phyloP scores from a whole-genome alignment of 179 eudicot genomes.

The Corrigiola litoralis region DNA sequence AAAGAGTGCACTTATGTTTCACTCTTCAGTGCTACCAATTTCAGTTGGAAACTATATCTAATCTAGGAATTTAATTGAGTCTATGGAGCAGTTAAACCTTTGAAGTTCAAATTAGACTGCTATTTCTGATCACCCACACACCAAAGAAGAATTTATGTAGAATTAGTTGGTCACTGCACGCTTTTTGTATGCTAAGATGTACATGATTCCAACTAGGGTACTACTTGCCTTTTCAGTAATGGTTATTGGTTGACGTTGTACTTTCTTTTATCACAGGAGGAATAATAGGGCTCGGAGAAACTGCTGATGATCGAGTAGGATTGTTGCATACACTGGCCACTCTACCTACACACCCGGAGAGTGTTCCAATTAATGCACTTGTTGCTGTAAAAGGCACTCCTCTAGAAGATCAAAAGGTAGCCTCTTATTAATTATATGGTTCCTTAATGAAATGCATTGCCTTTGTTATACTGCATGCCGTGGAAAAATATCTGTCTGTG shows the following conservation, averaged over 20 bases:
- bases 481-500: too few relatives aligned
- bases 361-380: conserved; percentile 99
- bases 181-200: not conserved
- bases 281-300: conserved; percentile 96
- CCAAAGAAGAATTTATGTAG: too few relatives aligned
- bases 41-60: not conserved
- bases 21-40: not conserved
- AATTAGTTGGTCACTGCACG: too few relatives aligned
- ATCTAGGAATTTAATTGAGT: not conserved
- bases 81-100: not conserved
- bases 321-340: conserved; percentile 91
- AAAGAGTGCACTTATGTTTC: too few relatives aligned
- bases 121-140: too few relatives aligned
- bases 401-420: conserved; percentile 91
- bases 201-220: not conserved
- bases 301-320: conserved; percentile 92
- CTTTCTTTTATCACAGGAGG: conserved; percentile 48
- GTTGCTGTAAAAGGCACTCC: conserved; percentile 97
- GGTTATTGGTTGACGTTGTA: not conserved
- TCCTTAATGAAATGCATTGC: too few relatives aligned
- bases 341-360: conserved; percentile 92
- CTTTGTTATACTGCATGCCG: too few relatives aligned
- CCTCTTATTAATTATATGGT: not conserved
- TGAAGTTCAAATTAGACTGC: too few relatives aligned
- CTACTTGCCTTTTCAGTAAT: not conserved